phyloP scores from a whole-genome alignment of 139 green algal genomes.

The Chlamydomonas schloesseri region DNA sequence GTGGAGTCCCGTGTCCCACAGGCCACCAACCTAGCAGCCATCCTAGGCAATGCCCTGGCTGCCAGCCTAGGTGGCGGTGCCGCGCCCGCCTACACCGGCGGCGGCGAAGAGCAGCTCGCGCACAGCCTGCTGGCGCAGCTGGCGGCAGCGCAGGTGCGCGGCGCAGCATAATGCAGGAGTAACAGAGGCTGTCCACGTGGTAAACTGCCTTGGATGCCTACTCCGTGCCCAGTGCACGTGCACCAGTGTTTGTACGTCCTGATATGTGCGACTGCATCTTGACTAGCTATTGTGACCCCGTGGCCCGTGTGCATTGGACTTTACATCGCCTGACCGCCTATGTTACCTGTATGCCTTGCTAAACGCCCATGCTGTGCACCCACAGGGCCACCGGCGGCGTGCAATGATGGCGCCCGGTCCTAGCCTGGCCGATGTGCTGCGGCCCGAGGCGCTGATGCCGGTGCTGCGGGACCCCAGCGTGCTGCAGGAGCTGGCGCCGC shows the following conservation, averaged over 20 bases:
- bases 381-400: not conserved
- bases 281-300: too few species aligned
- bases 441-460: constrained; percentile 67
- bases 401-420: constrained; percentile 48
- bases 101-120: constrained; percentile 29
- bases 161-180: too few species aligned
- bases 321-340: too few species aligned
- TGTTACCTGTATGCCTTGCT: too few species aligned
- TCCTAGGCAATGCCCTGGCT: constrained; percentile 39
- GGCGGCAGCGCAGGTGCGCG: constrained; percentile 8
- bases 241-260: too few species aligned
- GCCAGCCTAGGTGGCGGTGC: constrained; percentile 29
- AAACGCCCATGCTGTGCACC: too few species aligned
- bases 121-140: constrained; percentile 40
- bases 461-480: constrained; percentile 65
- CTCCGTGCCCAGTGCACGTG: too few species aligned
- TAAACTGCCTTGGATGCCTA: too few species aligned
- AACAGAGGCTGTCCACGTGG: too few species aligned
- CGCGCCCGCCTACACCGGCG: constrained; percentile 5
- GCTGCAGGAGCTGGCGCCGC: constrained; percentile 54
- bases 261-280: too few species aligned
- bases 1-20: too few species aligned
- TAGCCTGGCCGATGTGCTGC: constrained; percentile 69
- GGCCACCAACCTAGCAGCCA: constrained; percentile 16
- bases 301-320: too few species aligned